Evolutionary conservation across 2,329 filamentous ascomycete genomes (phyloP).

Genomic region (Ceratocystiopsis minuta): DNA sequence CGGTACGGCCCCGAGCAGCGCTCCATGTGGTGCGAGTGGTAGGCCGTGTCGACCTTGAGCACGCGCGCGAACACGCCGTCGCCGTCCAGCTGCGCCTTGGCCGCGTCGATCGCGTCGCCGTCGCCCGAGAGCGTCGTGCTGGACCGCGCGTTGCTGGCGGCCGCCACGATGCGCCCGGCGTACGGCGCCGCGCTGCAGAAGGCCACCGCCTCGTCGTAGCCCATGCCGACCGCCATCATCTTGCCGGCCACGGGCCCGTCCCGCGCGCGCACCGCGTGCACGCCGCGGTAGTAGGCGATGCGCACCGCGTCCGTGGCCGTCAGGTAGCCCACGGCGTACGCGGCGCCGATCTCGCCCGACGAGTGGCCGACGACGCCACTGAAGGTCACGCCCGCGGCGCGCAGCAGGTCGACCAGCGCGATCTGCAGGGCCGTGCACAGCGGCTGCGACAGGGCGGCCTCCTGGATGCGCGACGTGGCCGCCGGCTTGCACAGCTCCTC

Average conservation of each 20-base stretch:
- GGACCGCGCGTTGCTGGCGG: slow-evolving; percentile 16
- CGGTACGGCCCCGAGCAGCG: slow-evolving; percentile 17
- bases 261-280: slow-evolving; percentile 13
- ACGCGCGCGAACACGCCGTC: slow-evolving; percentile 17
- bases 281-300: slow-evolving; percentile 23
- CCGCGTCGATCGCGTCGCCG: slow-evolving; percentile 12
- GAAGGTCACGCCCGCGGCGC: slow-evolving; percentile 13
- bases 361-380: slow-evolving; percentile 21
- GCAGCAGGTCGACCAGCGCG: slow-evolving; percentile 17
- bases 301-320: slow-evolving; percentile 20
- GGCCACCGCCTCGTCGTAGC: slow-evolving; percentile 12
- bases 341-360: slow-evolving; percentile 26
- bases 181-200: slow-evolving; percentile 12
- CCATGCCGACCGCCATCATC: slow-evolving; percentile 20
- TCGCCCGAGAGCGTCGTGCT: slow-evolving; percentile 21
- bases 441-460: slow-evolving; percentile 28
- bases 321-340: slow-evolving; percentile 22
- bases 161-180: slow-evolving; percentile 13
- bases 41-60: slow-evolving; percentile 26
- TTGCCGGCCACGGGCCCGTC: slow-evolving; percentile 10
- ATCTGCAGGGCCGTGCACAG: slow-evolving; percentile 36
- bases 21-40: slow-evolving; percentile 31
- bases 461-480: slow-evolving; percentile 6
- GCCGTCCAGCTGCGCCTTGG: slow-evolving; percentile 9
- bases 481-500: slow-evolving; percentile 4